Base-by-base conservation (phyloP, 768 basidiomycete species). In the Leccinum pellstonianum region DNA sequence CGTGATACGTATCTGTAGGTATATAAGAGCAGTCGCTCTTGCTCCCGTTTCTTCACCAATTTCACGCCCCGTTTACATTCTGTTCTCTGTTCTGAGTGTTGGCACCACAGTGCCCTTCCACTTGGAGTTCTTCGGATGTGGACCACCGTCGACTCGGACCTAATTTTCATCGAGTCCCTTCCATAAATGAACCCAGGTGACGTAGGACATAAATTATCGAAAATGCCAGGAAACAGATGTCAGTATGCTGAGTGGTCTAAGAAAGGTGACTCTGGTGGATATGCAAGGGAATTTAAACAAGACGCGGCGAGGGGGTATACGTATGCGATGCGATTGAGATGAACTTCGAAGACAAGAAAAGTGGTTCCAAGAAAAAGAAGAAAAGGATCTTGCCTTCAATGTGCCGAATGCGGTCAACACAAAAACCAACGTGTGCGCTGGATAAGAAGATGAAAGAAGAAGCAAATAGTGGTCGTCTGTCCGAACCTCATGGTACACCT, bases 251-350 rank as follows among this genome's bases (percentile, higher is more conserved):
- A 48, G 23, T 48, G 23, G 17, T 48, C 17, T 11, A 48, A 14
- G 27, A 33, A 58, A 41, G 12, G 37, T 23, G 19, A 58, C 37
- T 41, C 37, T 23, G 31, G 46, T 35, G 10, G 6, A 25, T 31
- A 52, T 27, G 60, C 38, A 41, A 62, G 52, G 5, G 2, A 41
- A 29, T 29, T 29, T 29, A 29, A 29, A 33, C 29, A n/a, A 49
- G 23, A 29, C 54, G 23, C 9, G 11, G 33, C 33, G 33, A 12
- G 35, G 0, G 52, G 60, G 60, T 62, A 55, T 61, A n/a, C 17
- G 21, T 15, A 47, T 50, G 29, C 31, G 23, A 43, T 43, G 52
- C 37, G 46, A 55, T 23, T 7, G 47, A 23, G 21, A 29, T 10
- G 17, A 9, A 25, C 12, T 35, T 35, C 27, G 11, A 25, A n/a